Evolutionary conservation across 306 rosid species (phyloP).

Genomic region (Alnus rubra): DNA sequence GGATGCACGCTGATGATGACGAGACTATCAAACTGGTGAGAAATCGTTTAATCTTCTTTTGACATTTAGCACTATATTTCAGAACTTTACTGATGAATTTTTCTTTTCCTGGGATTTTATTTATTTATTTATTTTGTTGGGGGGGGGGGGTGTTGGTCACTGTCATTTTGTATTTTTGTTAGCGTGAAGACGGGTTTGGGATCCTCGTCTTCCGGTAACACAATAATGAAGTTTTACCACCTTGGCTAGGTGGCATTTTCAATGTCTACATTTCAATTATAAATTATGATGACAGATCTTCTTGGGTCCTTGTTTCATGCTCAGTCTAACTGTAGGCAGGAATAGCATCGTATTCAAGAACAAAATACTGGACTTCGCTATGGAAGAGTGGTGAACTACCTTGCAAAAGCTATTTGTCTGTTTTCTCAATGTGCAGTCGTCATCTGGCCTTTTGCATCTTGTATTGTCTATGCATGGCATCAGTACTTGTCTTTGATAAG

Average conservation of each 20-base stretch:
- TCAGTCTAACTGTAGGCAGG: background rate
- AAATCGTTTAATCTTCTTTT: background rate
- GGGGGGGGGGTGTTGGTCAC: background rate
- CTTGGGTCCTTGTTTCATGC: background rate
- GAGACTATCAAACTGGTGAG: constrained; percentile 83
- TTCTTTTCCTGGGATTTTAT: background rate
- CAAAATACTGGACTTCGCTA: background rate
- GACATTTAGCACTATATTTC: background rate
- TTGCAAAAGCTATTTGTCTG: background rate
- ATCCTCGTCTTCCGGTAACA: background rate
- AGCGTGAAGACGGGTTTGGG: background rate
- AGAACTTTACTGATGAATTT: constrained; percentile 5
- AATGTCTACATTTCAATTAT: background rate
- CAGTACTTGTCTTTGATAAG: background rate
- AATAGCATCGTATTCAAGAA: background rate
- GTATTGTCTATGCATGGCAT: background rate
- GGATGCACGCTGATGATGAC: constrained; percentile 91
- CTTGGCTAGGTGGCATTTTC: background rate
- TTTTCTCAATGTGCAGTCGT: background rate
- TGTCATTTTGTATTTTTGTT: background rate
- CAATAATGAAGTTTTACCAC: background rate
- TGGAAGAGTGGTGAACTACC: background rate
- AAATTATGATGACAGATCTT: background rate
- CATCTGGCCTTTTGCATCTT: background rate
- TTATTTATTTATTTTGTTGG: background rate